These are phyloP conservation scores for Chlorella variabilis DNA, from an alignment of 163 green algal genomes.

Conservation along the genomic window DNA sequence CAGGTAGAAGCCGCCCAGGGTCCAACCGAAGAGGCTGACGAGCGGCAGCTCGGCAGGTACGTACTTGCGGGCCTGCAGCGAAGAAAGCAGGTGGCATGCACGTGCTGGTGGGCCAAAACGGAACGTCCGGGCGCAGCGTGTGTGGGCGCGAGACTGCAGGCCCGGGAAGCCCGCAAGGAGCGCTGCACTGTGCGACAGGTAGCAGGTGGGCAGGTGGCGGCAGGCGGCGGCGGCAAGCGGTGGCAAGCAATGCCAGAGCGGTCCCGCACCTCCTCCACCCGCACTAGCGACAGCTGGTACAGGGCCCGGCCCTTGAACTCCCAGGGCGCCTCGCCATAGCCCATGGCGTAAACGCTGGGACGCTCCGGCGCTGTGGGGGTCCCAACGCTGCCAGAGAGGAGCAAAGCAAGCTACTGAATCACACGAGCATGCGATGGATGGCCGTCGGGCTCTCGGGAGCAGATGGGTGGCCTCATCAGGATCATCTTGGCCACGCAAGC, in stretches of 20 bases:
- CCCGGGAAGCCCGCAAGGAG: no score
- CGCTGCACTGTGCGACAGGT: neutral
- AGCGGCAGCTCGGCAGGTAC: conserved; percentile 83
- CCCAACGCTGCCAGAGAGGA: no score
- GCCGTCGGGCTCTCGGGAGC: no score
- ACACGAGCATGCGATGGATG: no score
- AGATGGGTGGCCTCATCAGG: no score
- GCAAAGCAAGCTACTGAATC: no score
- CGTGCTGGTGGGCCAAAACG: no score
- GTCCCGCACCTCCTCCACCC: conserved; percentile 73
- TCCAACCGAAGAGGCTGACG: conserved; percentile 89
- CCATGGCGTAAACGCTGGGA: conserved; percentile 21
- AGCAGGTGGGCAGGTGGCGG: neutral
- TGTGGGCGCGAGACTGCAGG: no score
- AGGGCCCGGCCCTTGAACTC: conserved; percentile 83
- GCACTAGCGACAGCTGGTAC: conserved; percentile 92
- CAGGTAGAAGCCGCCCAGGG: conserved; percentile 94
- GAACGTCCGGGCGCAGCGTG: no score
- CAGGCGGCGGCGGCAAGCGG: neutral
- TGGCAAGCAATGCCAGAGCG: neutral
- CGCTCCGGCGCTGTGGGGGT: no score
- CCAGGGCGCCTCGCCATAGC: conserved; percentile 77
- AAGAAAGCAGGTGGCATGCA: neutral
- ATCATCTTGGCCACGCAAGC: no score
- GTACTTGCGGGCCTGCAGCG: conserved; percentile 80